Conservation (phyloP, 2,329 filamentous ascomycete species). For the Fusarium scirpi region DNA sequence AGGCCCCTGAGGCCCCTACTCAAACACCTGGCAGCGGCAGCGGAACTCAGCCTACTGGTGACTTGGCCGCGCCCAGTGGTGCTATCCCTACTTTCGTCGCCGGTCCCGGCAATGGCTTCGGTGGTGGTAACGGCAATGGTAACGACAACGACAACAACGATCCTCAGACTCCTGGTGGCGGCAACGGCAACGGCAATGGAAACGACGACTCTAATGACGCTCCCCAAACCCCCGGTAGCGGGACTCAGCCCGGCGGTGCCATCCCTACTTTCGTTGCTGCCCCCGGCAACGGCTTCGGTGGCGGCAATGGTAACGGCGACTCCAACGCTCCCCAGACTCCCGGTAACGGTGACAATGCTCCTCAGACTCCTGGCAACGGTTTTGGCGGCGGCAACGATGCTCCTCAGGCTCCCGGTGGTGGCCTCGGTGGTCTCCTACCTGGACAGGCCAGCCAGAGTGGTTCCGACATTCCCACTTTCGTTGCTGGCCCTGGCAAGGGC, state of each 20-base stretch:
- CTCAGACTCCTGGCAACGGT: neutral
- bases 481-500: constrained; percentile 28
- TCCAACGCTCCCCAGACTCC: neutral
- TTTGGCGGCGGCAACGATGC: too few species aligned
- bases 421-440: neutral
- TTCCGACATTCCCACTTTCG: constrained; percentile 29
- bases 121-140: neutral
- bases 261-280: constrained; percentile 19
- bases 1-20: neutral
- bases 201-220: neutral
- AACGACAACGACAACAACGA: neutral
- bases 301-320: neutral
- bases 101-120: constrained; percentile 24
- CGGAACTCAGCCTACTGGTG: neutral
- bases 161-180: neutral
- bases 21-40: constrained; percentile 14
- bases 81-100: constrained; percentile 21
- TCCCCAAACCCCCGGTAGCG: neutral
- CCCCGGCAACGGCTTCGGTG: constrained; percentile 24
- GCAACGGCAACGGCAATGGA: neutral
- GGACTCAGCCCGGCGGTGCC: neutral
- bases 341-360: neutral
- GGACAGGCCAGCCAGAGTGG: constrained; percentile 4
- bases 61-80: constrained; percentile 1
- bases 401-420: neutral